These are phyloP conservation scores for Neodidymelliopsis sp. DNA, from an alignment of 2,329 filamentous ascomycete species.

Conservation along the genomic window DNA sequence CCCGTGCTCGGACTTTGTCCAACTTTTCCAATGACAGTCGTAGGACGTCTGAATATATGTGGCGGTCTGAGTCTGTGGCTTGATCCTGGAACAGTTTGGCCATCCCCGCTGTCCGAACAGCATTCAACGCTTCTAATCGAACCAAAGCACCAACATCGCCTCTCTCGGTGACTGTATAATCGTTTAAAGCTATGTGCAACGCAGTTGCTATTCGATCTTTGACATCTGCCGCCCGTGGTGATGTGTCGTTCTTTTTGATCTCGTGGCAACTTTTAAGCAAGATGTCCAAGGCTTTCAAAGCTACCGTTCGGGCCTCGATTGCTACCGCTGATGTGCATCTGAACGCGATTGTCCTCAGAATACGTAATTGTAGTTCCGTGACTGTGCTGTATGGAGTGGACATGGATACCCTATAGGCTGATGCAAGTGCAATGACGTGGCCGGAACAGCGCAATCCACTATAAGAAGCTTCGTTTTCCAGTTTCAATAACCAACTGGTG, in stretches of 20 bases:
- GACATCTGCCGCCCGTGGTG: slow-evolving; percentile 19
- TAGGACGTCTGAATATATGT: slow-evolving; percentile 56
- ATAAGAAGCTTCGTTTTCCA: slow-evolving; percentile 50
- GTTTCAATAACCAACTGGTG: slow-evolving; percentile 37
- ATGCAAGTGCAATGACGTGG: slow-evolving; percentile 55
- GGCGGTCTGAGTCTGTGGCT: slow-evolving; percentile 19
- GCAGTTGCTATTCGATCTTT: slow-evolving; percentile 38
- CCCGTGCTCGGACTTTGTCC: slow-evolving; percentile 74
- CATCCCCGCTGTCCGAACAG: slow-evolving; percentile 60
- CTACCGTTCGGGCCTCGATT: slow-evolving; percentile 56
- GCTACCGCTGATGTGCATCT: slow-evolving; percentile 47
- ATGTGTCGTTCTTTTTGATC: neutral
- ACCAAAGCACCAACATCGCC: slow-evolving; percentile 92
- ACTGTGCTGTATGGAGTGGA: neutral
- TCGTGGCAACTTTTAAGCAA: slow-evolving; percentile 33
- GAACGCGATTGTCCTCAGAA: slow-evolving; percentile 47
- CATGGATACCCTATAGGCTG: slow-evolving; percentile 38
- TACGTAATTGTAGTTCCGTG: slow-evolving; percentile 28
- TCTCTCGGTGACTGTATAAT: slow-evolving; percentile 88
- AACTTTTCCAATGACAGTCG: slow-evolving; percentile 87
- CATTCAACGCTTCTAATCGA: slow-evolving; percentile 77
- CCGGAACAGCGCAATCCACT: slow-evolving; percentile 52
- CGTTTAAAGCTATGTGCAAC: slow-evolving; percentile 67
- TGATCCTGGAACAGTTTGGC: slow-evolving; percentile 24
- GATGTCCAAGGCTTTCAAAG: slow-evolving; percentile 50